Base-by-base conservation (phyloP, 2,329 filamentous ascomycete genomes). In the Pseudogymnoascus sp. region DNA sequence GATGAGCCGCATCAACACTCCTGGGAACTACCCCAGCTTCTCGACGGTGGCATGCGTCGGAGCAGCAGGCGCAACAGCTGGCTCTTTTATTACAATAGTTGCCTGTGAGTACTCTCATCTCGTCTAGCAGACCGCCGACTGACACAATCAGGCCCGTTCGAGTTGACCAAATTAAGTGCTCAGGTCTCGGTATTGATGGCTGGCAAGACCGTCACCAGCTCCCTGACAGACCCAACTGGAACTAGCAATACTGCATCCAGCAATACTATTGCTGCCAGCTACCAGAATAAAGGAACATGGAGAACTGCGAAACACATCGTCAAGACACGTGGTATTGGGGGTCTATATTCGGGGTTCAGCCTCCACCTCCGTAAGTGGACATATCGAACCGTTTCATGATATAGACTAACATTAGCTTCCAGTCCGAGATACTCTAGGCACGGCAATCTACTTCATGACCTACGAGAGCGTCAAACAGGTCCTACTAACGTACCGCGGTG, bases 401-500 rank as follows among this genome's bases (percentile, higher is more conserved):
- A 6, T n/a, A 23, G 56, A 4, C 63, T 59, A 62, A 65, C 68
- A 60, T 66, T 38, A 38, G 18, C 44, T 40, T 25, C 23, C 67
- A 90, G 89, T 93, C 70, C 84, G 91, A 65, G 91, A 96, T 75
- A 93, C 90, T 0, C 80, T 95, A 65, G 91, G 91, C 62, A 96
- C 91, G 1, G 84, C 86, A 31, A 90, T 93, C 64, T 96, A 96
- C 75, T 96, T 96, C 72, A 90, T 90, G 78, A 93, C 91, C 31
- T 96, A 96, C 74, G 91, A 96, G 75, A 92, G 89, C 73, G 85
- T 86, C 69, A 96, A 96, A 73, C 90, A 95, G 74, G 77, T 93
- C 23, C 82, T 92, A 67, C 90, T 88, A 18, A 91, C 90, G 14
- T 85, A 89, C 67, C 85, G 84, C 44, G 84, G 89, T 59, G 88